Evolutionary conservation across 768 basidiomycete genomes (phyloP).

Genomic region (Kwoniella mangroviensis): DNA sequence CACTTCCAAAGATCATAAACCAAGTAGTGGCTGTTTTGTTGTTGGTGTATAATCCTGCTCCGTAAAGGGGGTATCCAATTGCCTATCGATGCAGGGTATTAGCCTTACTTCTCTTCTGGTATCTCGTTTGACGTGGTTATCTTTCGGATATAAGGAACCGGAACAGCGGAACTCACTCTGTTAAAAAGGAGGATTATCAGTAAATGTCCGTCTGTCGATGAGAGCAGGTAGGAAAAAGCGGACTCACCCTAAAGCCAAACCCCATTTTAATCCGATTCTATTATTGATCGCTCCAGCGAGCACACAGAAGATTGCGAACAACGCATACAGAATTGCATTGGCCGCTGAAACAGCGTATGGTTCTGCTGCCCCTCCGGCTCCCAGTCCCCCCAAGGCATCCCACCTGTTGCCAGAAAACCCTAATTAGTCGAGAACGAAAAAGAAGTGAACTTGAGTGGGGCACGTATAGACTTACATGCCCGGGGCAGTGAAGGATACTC

Average conservation of each 20-base stretch:
- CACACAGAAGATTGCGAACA: constrained; percentile 40
- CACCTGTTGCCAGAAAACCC: constrained; percentile 23
- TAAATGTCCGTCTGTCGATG: too few relatives aligned
- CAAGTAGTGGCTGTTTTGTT: constrained; percentile 40
- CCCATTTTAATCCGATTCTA: constrained; percentile 41
- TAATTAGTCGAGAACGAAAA: constrained; percentile 7
- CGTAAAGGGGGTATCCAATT: constrained; percentile 46
- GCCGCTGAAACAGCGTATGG: constrained; percentile 42
- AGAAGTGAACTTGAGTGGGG: too few relatives aligned
- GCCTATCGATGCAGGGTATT: constrained; percentile 2
- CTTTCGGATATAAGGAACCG: too few relatives aligned
- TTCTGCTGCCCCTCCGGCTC: constrained; percentile 41
- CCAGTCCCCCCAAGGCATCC: constrained; percentile 43
- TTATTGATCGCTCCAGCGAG: constrained; percentile 42
- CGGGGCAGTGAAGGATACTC: constrained; percentile 42
- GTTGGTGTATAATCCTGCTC: constrained; percentile 49
- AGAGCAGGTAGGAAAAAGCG: too few relatives aligned
- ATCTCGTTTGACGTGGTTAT: too few relatives aligned
- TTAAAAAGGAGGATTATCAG: too few relatives aligned
- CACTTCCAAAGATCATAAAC: constrained; percentile 49
- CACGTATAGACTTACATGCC: constrained; percentile 34
- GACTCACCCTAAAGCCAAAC: constrained; percentile 41
- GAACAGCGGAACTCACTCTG: too few relatives aligned
- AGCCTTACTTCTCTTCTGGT: not conserved
- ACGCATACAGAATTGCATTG: constrained; percentile 38